phyloP scores from a whole-genome alignment of 2,329 filamentous ascomycete species.

The Thelonectria rubi region DNA sequence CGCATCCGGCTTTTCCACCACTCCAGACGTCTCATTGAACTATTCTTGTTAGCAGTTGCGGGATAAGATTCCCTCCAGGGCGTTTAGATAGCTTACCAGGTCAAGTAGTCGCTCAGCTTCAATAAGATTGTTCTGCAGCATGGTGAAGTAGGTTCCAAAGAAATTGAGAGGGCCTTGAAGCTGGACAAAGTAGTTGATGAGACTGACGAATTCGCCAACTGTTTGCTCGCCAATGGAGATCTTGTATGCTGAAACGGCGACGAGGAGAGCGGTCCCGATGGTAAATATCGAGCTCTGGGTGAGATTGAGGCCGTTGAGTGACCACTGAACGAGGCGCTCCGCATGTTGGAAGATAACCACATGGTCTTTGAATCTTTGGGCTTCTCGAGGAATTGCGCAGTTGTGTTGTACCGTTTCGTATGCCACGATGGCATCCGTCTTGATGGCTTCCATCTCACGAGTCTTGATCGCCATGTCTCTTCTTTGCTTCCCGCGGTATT shows the following conservation, averaged over 20 bases:
- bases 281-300: conserved; percentile 72
- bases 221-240: conserved; percentile 63
- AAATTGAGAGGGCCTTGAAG: conserved; percentile 69
- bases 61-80: rapidly evolving
- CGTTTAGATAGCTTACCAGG: conserved; percentile 43
- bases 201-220: conserved; percentile 65
- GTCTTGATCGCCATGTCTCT: conserved; percentile 55
- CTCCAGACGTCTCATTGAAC: conserved; percentile 55
- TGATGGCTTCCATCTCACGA: conserved; percentile 59
- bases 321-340: conserved; percentile 40
- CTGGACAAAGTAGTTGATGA: conserved; percentile 69
- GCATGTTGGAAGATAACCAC: conserved; percentile 60
- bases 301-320: conserved; percentile 62
- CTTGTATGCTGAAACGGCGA: conserved; percentile 69
- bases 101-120: conserved; percentile 57
- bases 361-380: conserved; percentile 63
- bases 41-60: conserved; percentile 32
- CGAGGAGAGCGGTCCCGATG: conserved; percentile 66
- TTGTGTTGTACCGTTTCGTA: conserved; percentile 71
- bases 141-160: conserved; percentile 61
- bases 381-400: conserved; percentile 68
- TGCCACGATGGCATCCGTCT: conserved; percentile 59
- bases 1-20: conserved; percentile 54
- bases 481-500: conserved; percentile 54
- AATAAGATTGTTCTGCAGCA: conserved; percentile 57